Base-by-base conservation (phyloP, 2,329 filamentous ascomycete species). In the Dothiorella sarmentorum region DNA sequence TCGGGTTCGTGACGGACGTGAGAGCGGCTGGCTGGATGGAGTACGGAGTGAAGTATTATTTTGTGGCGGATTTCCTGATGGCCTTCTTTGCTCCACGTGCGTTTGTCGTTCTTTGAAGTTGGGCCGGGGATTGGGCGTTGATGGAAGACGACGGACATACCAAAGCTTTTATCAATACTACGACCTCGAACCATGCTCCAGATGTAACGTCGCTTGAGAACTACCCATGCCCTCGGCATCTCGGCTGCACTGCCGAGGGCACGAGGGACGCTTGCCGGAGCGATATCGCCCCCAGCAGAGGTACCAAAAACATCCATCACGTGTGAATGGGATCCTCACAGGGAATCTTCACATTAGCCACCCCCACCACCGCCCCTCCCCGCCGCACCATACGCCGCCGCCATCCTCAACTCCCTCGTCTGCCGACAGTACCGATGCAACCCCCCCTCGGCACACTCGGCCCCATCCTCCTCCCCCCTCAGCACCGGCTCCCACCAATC, bases 371-470 rank as follows among this genome's bases (percentile, higher is more conserved):
- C 44, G 17, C 4, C 27, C 44, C 9, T 15, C 18, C 18, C 33
- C 3, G 3, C 13, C 15, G 10, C 9, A 7, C n/a, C 35, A 37
- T 6, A 15, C 49, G 4, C 17, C 13, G n/a, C n/a, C n/a, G n/a
- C n/a, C 33, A 38, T n/a, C 22, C 49, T 40, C 49, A 53, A 18
- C 35, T 40, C 49, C 22, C 49, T 40, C 35, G 49, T 53, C 49
- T 15, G 33, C 2, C n/a, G 1, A 22, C 49, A 53, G 10, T 53
- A 53, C n/a, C 49, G 10, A 53, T 53, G 49, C 49, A 53, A 22
- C 22, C 6, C 49, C 6, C 11, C 49, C 22, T 22, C 44, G 5
- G 10, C 49, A 11, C 49, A 53, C 49, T 15, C 33, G 15, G 9
- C 17, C 35, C 15, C 49, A 22, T 15, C 49, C 2, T 4, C 33